A percentile compares a stretch with the other conserved stretches of the same genome.
Conservation (phyloP, 371 early-diverging fungal genomes). For the Saksenaea oblongispora region DNA sequence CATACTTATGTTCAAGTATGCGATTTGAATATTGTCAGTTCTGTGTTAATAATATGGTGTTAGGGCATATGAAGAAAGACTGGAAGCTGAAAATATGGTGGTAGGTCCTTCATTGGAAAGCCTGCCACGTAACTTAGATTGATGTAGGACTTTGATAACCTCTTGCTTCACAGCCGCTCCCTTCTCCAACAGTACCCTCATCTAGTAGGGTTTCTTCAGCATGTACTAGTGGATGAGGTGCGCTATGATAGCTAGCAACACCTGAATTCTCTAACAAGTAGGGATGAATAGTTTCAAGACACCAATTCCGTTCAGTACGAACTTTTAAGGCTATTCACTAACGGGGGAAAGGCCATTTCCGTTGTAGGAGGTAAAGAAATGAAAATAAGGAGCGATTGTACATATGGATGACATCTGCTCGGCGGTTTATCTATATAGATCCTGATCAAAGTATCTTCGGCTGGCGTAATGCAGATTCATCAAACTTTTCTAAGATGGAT, state of each 20-base stretch:
- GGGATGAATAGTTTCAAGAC: constrained; percentile 60
- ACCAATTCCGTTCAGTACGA: constrained; percentile 61
- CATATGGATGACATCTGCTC: background rate
- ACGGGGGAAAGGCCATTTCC: constrained; percentile 42
- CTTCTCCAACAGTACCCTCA: constrained; percentile 30
- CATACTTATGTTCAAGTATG: constrained; percentile 26
- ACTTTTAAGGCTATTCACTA: constrained; percentile 38
- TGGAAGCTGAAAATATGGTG: constrained; percentile 32
- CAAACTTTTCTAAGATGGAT: constrained; percentile 55
- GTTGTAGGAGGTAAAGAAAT: constrained; percentile 60
- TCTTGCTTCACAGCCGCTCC: constrained; percentile 39
- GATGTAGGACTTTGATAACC: constrained; percentile 62
- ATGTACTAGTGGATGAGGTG: constrained; percentile 64
- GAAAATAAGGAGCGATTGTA: background rate
- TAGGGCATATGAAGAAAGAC: constrained; percentile 40
- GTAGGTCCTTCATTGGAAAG: constrained; percentile 27
- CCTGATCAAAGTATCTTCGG: constrained; percentile 68
- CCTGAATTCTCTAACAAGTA: background rate
- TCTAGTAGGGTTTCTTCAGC: constrained; percentile 21
- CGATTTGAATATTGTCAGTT: background rate
- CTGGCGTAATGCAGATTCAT: constrained; percentile 60
- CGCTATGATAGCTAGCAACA: background rate
- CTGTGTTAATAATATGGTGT: background rate
- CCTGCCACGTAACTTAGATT: constrained; percentile 21
- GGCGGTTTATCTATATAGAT: constrained; percentile 32